phyloP scores from a whole-genome alignment of 2,329 filamentous ascomycete genomes.

The Ophiostoma sp. region DNA sequence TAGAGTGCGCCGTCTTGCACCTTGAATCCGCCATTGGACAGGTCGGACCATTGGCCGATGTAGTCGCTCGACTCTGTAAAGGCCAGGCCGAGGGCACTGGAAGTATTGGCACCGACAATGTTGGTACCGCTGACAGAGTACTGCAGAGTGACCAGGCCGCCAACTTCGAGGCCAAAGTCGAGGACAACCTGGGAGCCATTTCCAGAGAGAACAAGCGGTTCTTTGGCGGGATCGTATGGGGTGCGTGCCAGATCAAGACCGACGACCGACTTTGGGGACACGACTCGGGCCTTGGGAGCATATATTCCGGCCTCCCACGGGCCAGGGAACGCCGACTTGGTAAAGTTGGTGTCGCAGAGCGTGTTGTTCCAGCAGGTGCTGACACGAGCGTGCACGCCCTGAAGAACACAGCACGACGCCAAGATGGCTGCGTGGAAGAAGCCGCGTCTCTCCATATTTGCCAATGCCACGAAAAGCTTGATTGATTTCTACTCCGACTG shows the following conservation, averaged over 20 bases:
- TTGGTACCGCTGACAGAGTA: slow-evolving; percentile 37
- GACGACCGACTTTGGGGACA: slow-evolving; percentile 28
- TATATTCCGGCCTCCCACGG: slow-evolving; percentile 55
- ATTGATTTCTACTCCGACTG: not conserved
- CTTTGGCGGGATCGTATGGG: not conserved
- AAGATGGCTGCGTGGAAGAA: not conserved
- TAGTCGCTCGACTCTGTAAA: slow-evolving; percentile 46
- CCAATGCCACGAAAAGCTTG: not conserved
- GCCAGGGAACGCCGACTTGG: slow-evolving; percentile 48
- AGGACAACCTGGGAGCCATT: slow-evolving; percentile 52
- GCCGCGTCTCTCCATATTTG: not conserved
- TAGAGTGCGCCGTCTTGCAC: slow-evolving; percentile 46
- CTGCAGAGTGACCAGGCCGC: slow-evolving; percentile 49
- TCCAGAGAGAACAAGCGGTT: slow-evolving; percentile 29
- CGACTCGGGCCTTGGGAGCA: slow-evolving; percentile 47
- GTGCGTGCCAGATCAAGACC: not conserved
- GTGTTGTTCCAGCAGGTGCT: slow-evolving; percentile 37
- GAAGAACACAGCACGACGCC: not conserved
- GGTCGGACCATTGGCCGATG: slow-evolving; percentile 44
- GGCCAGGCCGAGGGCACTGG: slow-evolving; percentile 38
- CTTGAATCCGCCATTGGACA: slow-evolving; percentile 42
- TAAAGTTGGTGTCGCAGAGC: slow-evolving; percentile 45
- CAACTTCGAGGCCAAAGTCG: slow-evolving; percentile 56
- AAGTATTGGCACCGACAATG: no score
- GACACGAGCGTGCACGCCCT: not conserved